Percentiles rank a stretch among this genome's conserved stretches.
Conservation (phyloP, 192 early-diverging fungal genomes). For the Phlyctochytrium bullatum region DNA sequence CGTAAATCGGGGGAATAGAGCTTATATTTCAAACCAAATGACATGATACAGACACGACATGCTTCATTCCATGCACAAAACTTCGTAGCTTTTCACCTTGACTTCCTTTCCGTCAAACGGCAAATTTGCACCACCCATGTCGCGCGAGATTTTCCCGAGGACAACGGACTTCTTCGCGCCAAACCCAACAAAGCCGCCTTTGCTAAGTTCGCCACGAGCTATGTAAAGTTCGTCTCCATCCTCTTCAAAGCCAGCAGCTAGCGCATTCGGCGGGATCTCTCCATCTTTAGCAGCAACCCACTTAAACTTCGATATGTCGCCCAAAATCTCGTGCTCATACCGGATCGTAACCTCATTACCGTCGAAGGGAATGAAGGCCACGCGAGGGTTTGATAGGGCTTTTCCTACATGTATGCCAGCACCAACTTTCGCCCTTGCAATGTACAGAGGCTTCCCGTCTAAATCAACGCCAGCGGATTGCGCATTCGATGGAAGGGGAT, state of each 20-base stretch:
- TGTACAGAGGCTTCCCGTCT: conserved; percentile 16
- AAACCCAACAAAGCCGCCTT: background rate
- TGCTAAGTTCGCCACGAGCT: background rate
- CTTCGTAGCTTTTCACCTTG: background rate
- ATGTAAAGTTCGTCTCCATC: background rate
- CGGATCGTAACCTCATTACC: conserved; percentile 18
- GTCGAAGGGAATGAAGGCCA: conserved; percentile 13
- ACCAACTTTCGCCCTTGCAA: conserved; percentile 24
- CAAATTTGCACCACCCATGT: background rate
- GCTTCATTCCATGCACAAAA: background rate
- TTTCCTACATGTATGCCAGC: conserved; percentile 12
- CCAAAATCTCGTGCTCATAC: conserved; percentile 16
- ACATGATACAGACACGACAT: too few relatives aligned
- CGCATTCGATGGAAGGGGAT: conserved; percentile 8
- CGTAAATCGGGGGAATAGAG: too few relatives aligned
- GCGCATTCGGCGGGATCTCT: background rate
- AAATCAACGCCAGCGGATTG: conserved; percentile 10
- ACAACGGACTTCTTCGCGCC: background rate
- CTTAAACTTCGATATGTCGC: background rate
- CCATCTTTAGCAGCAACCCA: background rate
- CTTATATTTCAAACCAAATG: too few relatives aligned
- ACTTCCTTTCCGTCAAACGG: conserved; percentile 2
- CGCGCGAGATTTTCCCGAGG: background rate
- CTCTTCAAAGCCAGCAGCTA: background rate
- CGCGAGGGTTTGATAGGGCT: background rate